Percentiles rank a stretch among this genome's conserved stretches.
Evolutionary conservation across 148 eudicot species (phyloP).

Genomic region (Vaccinium darrowii): DNA sequence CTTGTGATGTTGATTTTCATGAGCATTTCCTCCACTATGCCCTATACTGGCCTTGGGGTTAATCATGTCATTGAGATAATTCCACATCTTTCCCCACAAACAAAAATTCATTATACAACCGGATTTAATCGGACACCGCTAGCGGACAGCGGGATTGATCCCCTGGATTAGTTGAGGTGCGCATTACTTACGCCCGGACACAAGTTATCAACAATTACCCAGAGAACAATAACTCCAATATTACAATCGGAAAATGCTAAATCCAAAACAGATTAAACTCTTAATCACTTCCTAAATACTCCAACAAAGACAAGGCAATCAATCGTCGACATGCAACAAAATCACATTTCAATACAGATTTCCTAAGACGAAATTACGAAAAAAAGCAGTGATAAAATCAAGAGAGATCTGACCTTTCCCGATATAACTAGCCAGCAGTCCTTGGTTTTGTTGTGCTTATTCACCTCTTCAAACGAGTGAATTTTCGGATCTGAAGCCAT

Average conservation of each 20-base stretch:
- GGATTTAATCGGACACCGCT: no score
- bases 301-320: background rate
- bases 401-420: slow-evolving; percentile 41
- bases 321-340: background rate
- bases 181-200: no score
- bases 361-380: background rate
- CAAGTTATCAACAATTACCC: no score
- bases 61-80: background rate
- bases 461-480: slow-evolving; percentile 45
- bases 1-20: background rate
- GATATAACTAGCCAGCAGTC: slow-evolving; percentile 54
- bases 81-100: background rate
- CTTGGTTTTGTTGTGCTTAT: slow-evolving; percentile 41
- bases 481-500: slow-evolving; percentile 47
- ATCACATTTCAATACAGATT: background rate
- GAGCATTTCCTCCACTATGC: background rate
- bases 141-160: no score
- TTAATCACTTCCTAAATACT: background rate
- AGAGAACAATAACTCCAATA: background rate
- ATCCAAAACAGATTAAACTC: background rate
- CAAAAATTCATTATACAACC: background rate
- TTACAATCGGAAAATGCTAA: no score
- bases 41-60: background rate
- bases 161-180: no score
- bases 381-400: background rate